Evolutionary conservation across 2,329 filamentous ascomycete genomes (phyloP).

Genomic region (Thelonectria discophora): DNA sequence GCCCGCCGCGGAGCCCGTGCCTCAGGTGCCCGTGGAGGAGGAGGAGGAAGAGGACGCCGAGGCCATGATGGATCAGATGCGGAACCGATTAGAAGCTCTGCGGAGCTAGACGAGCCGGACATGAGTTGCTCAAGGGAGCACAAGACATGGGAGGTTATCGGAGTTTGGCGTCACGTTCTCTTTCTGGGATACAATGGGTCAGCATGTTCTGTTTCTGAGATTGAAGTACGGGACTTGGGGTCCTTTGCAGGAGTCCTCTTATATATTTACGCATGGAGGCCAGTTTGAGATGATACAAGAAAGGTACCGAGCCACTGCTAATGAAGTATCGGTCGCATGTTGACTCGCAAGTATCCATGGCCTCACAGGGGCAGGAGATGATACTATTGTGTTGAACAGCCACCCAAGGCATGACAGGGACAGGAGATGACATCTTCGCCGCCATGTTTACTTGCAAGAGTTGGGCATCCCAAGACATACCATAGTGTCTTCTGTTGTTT

Average conservation of each 20-base stretch:
- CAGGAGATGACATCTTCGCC: too few relatives aligned
- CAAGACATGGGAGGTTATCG: constrained; percentile 3
- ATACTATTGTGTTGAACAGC: too few relatives aligned
- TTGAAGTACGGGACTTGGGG: constrained; percentile 4
- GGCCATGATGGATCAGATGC: constrained; percentile 93
- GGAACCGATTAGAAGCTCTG: constrained; percentile 87
- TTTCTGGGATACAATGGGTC: constrained; percentile 23
- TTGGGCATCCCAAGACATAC: too few relatives aligned
- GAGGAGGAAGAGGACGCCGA: constrained; percentile 83
- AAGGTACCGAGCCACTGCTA: too few relatives aligned
- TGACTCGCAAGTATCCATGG: too few relatives aligned
- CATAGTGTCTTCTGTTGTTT: too few relatives aligned
- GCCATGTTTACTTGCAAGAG: too few relatives aligned
- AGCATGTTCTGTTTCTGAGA: constrained; percentile 12
- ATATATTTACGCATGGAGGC: not conserved
- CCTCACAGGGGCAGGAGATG: too few relatives aligned
- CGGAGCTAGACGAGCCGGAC: constrained; percentile 69
- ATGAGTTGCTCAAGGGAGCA: not conserved
- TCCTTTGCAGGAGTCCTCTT: constrained; percentile 7
- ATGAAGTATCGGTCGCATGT: too few relatives aligned
- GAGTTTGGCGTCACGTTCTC: constrained; percentile 22
- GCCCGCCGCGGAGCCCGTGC: constrained; percentile 64
- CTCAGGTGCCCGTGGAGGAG: constrained; percentile 59
- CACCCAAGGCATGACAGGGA: too few relatives aligned
- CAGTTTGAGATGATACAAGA: not conserved